Conservation (phyloP, 345 rosid genomes). For the Arabis hirsuta region DNA sequence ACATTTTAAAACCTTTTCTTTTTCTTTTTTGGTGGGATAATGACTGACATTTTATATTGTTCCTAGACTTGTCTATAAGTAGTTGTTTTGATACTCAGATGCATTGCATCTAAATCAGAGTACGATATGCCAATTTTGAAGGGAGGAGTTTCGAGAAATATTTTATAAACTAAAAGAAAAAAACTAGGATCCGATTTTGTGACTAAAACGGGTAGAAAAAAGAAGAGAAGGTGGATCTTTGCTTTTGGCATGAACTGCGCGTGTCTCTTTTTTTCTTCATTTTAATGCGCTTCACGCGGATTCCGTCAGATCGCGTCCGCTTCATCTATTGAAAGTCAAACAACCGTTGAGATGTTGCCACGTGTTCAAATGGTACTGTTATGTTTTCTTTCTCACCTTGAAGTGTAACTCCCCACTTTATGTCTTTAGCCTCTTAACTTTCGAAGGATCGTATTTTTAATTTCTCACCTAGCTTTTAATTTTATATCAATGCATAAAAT, state of each 20-base stretch:
- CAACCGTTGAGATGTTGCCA: background rate
- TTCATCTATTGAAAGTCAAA: slow-evolving; percentile 14
- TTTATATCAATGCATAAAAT: background rate
- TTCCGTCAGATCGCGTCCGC: slow-evolving; percentile 36
- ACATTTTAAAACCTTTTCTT: background rate
- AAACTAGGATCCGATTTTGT: slow-evolving; percentile 4
- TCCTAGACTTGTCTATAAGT: slow-evolving; percentile 25
- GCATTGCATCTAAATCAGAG: slow-evolving; percentile 31
- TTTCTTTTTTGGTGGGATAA: background rate
- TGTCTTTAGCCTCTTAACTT: background rate
- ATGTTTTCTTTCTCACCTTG: background rate
- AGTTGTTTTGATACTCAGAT: slow-evolving; percentile 27
- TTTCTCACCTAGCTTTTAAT: background rate
- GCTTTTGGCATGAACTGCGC: slow-evolving; percentile 25
- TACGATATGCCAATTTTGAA: background rate
- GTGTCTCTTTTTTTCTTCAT: background rate
- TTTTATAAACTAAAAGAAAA: background rate
- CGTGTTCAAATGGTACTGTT: slow-evolving; percentile 6
- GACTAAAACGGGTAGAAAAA: slow-evolving; percentile 6
- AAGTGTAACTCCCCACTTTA: slow-evolving; percentile 21
- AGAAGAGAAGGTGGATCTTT: slow-evolving; percentile 4
- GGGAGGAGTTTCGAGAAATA: background rate
- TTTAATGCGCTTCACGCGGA: slow-evolving; percentile 37
- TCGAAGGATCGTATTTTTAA: background rate
- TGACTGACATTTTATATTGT: slow-evolving; percentile 16